Evolutionary conservation across 2,329 filamentous ascomycete species (phyloP).

Genomic region (Penicillium sp.): DNA sequence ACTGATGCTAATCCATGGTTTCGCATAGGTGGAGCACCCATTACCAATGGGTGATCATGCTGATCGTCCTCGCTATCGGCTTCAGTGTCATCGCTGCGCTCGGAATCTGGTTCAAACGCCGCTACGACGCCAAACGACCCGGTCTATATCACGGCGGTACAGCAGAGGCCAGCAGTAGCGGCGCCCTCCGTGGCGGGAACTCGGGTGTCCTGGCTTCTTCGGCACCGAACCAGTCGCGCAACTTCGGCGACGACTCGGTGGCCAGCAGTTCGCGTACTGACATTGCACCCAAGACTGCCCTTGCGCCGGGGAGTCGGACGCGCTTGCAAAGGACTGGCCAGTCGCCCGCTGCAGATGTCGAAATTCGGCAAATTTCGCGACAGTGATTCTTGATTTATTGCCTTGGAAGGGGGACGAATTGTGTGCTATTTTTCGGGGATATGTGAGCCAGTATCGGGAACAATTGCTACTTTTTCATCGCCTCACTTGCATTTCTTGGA

Average conservation of each 20-base stretch:
- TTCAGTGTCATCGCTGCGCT: conserved; percentile 66
- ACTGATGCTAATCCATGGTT: background rate
- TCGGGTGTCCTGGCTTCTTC: conserved; percentile 17
- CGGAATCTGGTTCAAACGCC: conserved; percentile 69
- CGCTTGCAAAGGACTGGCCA: conserved; percentile 23
- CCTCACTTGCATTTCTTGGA: background rate
- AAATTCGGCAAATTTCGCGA: conserved; percentile 25
- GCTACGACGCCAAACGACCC: conserved; percentile 63
- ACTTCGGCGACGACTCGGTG: conserved; percentile 20
- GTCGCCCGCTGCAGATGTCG: conserved; percentile 17
- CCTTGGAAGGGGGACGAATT: background rate
- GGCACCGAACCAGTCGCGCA: conserved; percentile 7
- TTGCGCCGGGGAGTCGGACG: conserved; percentile 14
- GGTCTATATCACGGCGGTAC: conserved; percentile 31
- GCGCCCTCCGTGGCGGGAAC: conserved; percentile 15
- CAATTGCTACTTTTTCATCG: background rate
- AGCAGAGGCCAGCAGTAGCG: conserved; percentile 20
- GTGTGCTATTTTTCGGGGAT: background rate
- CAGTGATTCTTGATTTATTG: conserved; percentile 3
- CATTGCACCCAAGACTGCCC: conserved; percentile 14
- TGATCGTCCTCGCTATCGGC: conserved; percentile 69
- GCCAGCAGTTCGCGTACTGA: conserved; percentile 32
- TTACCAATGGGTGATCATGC: conserved; percentile 78
- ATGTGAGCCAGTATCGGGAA: background rate
- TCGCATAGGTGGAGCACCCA: conserved; percentile 50